These are phyloP conservation scores for Myxozyma neotropica DNA, from an alignment of 805 yeast genomes.

Conservation along the genomic window DNA sequence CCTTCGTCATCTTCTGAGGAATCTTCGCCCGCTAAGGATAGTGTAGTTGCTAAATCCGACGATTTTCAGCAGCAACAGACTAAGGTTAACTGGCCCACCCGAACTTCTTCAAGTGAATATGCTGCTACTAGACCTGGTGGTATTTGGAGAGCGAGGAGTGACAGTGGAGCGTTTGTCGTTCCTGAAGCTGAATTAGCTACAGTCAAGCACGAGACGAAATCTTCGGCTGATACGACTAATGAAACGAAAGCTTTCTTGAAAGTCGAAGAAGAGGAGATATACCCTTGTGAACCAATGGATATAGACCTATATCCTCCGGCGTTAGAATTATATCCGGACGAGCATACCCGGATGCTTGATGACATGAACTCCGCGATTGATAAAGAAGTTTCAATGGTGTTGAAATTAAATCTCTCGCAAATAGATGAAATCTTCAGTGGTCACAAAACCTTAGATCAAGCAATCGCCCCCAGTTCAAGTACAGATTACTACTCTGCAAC, in stretches of 20 bases:
- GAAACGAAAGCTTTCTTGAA: not conserved
- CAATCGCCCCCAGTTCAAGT: not conserved
- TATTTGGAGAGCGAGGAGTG: not conserved
- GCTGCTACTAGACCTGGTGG: not conserved
- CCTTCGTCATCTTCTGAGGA: not conserved
- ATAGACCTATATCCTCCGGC: not conserved
- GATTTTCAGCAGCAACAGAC: not conserved
- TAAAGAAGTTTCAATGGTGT: not conserved
- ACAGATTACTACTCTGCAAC: not conserved
- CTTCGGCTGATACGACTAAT: not conserved
- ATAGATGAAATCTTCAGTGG: not conserved
- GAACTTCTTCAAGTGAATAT: not conserved
- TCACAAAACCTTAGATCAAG: not conserved
- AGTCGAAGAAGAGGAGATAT: not conserved
- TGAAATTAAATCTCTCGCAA: not conserved
- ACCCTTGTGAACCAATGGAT: not conserved
- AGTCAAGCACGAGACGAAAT: not conserved
- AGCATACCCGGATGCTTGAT: not conserved
- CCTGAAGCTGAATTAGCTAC: not conserved
- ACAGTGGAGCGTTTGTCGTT: not conserved
- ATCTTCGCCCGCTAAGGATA: not conserved
- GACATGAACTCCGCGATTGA: not conserved
- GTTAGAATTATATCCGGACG: not conserved
- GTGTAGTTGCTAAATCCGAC: not conserved
- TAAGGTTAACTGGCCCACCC: not conserved